A percentile compares a stretch with the other conserved stretches of the same genome.
Evolutionary conservation across 1,284 basidiomycete species (phyloP).

Genomic region (Rhodotorula sp.): DNA sequence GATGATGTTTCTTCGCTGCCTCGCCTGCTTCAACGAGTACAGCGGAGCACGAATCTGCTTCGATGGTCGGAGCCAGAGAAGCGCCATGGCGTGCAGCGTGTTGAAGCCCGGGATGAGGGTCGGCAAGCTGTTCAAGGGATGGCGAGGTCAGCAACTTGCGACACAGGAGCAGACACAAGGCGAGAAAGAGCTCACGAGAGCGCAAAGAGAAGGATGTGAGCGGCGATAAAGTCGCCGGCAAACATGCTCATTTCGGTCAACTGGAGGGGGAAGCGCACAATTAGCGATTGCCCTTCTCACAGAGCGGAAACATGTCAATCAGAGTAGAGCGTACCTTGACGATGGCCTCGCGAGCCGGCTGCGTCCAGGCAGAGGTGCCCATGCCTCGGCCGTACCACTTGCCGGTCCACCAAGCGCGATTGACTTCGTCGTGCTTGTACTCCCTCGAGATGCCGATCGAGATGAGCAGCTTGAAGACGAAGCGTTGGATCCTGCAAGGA

Average conservation of each 20-base stretch:
- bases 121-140: constrained; percentile 55
- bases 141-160: constrained; percentile 48
- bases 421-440: constrained; percentile 97
- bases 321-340: constrained; percentile 77
- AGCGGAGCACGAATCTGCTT: constrained; percentile 87
- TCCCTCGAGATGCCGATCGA: constrained; percentile 88
- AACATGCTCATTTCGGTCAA: constrained; percentile 57
- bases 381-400: constrained; percentile 90
- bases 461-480: constrained; percentile 87
- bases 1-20: constrained; percentile 30
- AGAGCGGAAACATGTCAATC: constrained; percentile 57
- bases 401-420: constrained; percentile 96
- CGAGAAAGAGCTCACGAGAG: constrained; percentile 48
- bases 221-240: constrained; percentile 75
- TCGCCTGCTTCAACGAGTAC: constrained; percentile 59
- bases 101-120: constrained; percentile 83
- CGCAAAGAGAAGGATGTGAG: constrained; percentile 68
- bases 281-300: constrained; percentile 57
- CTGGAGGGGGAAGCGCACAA: not conserved
- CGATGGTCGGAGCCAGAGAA: constrained; percentile 59
- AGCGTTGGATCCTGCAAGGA: constrained; percentile 82
- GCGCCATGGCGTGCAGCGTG: constrained; percentile 80
- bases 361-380: constrained; percentile 81
- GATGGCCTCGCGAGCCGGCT: constrained; percentile 89
- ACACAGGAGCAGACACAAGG: not conserved